phyloP scores from a whole-genome alignment of 2,329 filamentous ascomycete genomes.

The Colletotrichum abscissum region DNA sequence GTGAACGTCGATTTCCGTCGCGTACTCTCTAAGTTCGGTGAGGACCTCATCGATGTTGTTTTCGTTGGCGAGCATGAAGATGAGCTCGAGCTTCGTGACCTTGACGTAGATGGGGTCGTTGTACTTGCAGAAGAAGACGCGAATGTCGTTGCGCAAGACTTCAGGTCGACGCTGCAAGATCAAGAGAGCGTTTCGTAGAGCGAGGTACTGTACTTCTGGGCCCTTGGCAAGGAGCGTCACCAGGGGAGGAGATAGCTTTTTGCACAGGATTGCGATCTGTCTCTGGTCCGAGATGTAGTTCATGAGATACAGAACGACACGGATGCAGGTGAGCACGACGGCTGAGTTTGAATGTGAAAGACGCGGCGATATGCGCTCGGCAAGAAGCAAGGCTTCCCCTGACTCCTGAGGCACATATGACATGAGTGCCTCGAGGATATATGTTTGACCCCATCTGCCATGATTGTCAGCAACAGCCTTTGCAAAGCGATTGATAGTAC shows the following conservation, averaged over 20 bases:
- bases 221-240: constrained; percentile 96
- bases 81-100: constrained; percentile 97
- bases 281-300: constrained; percentile 97
- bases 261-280: constrained; percentile 86
- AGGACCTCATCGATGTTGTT: constrained; percentile 96
- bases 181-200: constrained; percentile 90
- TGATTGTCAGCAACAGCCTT: constrained; percentile 24
- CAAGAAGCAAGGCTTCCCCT: constrained; percentile 86
- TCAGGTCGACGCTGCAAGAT: constrained; percentile 94
- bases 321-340: constrained; percentile 94
- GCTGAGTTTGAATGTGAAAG: constrained; percentile 97
- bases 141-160: constrained; percentile 94
- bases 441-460: constrained; percentile 94
- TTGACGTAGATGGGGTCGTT: constrained; percentile 99
- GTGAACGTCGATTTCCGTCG: constrained; percentile 98
- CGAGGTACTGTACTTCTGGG: constrained; percentile 97
- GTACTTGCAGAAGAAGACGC: constrained; percentile 99
- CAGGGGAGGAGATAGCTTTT: constrained; percentile 93
- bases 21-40: constrained; percentile 94
- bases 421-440: constrained; percentile 97
- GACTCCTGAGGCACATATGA: constrained; percentile 96
- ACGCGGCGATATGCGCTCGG: constrained; percentile 93
- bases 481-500: constrained; percentile 46
- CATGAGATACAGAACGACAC: constrained; percentile 97
- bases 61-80: constrained; percentile 98